These are phyloP conservation scores for Endoconidiophora laricicola DNA, from an alignment of 2,329 filamentous ascomycete species.

Conservation along the genomic window DNA sequence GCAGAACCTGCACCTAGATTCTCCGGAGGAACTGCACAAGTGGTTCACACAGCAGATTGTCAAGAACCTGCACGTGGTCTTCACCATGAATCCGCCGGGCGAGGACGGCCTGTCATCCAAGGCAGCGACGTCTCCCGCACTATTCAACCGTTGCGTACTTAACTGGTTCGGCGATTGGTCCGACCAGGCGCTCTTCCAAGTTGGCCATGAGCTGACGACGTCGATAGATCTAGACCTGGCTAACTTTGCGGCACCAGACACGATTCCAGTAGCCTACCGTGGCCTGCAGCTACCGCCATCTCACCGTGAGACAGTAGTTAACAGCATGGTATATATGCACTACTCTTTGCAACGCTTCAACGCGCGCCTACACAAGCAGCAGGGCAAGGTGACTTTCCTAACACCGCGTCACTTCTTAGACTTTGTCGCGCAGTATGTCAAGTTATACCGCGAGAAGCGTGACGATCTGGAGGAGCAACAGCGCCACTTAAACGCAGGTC, in stretches of 20 bases:
- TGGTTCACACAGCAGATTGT: conserved; percentile 99
- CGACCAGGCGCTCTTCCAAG: conserved; percentile 95
- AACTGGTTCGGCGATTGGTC: conserved; percentile 99
- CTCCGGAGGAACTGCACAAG: conserved; percentile 98
- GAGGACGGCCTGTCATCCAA: conserved; percentile 90
- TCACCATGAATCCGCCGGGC: conserved; percentile 92
- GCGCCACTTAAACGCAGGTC: conserved; percentile 89
- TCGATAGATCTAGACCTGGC: conserved; percentile 88
- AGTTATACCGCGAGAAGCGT: conserved; percentile 92
- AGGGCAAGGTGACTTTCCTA: conserved; percentile 81
- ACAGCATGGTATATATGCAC: conserved; percentile 98
- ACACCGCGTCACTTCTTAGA: conserved; percentile 95
- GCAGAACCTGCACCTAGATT: conserved; percentile 87
- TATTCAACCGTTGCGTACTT: conserved; percentile 98
- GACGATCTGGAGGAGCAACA: conserved; percentile 98
- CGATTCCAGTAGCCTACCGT: conserved; percentile 81
- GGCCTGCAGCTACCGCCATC: conserved; percentile 70
- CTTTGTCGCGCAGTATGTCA: conserved; percentile 95
- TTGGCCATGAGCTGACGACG: conserved; percentile 85
- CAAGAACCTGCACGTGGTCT: conserved; percentile 96
- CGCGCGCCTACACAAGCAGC: conserved; percentile 70
- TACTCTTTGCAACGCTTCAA: conserved; percentile 90
- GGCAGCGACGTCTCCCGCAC: conserved; percentile 86
- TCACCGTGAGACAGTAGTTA: conserved; percentile 83
- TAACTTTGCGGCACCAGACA: conserved; percentile 74